Evolutionary conservation across 2,329 filamentous ascomycete species (phyloP).

Genomic region (Aureobasidium sp.): DNA sequence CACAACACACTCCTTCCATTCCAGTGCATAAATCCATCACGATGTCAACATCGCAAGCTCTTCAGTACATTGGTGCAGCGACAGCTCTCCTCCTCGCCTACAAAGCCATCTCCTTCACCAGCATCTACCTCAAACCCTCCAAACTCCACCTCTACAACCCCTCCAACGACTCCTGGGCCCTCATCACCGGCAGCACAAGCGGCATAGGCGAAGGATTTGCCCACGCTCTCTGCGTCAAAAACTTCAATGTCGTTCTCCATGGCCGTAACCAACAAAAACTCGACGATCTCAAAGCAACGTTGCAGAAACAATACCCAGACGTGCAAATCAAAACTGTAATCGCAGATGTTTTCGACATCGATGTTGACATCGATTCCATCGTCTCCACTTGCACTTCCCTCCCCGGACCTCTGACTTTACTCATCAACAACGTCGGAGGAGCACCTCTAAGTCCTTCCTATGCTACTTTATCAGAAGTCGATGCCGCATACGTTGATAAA

Average conservation of each 20-base stretch:
- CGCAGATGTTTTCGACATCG: conserved; percentile 33
- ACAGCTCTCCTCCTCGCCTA: conserved; percentile 9
- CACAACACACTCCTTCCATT: not conserved
- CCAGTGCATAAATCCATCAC: not conserved
- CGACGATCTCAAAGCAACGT: conserved; percentile 28
- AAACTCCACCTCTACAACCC: conserved; percentile 18
- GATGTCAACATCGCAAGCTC: not conserved
- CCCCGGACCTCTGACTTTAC: conserved; percentile 38
- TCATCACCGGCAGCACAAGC: conserved; percentile 46
- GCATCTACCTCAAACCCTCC: conserved; percentile 19
- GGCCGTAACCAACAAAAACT: conserved; percentile 46
- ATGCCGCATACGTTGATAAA: conserved; percentile 29
- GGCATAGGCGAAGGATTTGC: conserved; percentile 47
- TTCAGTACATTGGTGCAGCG: not conserved
- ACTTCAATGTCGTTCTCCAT: conserved; percentile 51
- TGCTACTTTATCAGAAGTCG: conserved; percentile 28
- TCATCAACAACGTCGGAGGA: conserved; percentile 51
- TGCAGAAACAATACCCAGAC: conserved; percentile 33
- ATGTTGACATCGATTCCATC: conserved; percentile 21
- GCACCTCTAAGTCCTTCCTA: conserved; percentile 24
- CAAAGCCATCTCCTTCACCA: conserved; percentile 17
- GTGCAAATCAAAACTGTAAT: conserved; percentile 33
- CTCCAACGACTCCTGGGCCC: conserved; percentile 31
- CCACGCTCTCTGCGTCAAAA: conserved; percentile 40
- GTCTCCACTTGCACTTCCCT: conserved; percentile 19